Conservation (phyloP, 2,329 filamentous ascomycete species). For the Aspergillus sojae region DNA sequence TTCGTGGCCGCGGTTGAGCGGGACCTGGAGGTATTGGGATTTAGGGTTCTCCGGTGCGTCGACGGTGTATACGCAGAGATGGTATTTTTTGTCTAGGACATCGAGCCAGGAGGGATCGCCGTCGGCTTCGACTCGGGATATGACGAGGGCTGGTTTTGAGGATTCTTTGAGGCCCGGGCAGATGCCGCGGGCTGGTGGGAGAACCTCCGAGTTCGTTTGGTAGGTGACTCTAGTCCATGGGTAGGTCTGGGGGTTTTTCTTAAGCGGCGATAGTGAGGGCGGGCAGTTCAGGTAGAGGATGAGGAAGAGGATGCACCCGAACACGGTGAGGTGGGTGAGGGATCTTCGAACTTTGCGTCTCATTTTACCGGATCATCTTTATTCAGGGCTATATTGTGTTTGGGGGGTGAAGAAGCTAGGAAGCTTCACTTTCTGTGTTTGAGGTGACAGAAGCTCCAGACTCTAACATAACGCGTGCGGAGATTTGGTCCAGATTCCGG, state of each 20-base stretch:
- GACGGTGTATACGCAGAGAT: constrained; percentile 49
- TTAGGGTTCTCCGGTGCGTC: constrained; percentile 7
- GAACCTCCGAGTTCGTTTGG: constrained; percentile 35
- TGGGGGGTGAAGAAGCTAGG: not conserved
- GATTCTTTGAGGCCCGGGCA: constrained; percentile 45
- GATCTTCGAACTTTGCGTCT: constrained; percentile 29
- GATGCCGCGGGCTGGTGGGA: constrained; percentile 42
- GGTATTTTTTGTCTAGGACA: constrained; percentile 41
- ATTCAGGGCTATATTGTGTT: not conserved
- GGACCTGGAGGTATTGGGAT: constrained; percentile 40
- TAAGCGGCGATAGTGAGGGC: constrained; percentile 13
- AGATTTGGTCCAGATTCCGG: not conserved
- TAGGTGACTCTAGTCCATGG: constrained; percentile 51
- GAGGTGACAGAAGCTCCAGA: not conserved
- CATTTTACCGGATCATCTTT: constrained; percentile 5
- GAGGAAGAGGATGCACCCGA: constrained; percentile 35
- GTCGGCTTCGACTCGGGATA: constrained; percentile 47
- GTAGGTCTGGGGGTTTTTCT: constrained; percentile 34
- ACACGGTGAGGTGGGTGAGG: constrained; percentile 39
- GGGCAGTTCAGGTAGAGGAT: constrained; percentile 44
- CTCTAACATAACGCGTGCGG: not conserved
- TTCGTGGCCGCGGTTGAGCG: constrained; percentile 51
- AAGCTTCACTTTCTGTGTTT: not conserved
- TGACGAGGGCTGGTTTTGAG: constrained; percentile 49
- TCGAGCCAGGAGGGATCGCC: constrained; percentile 49